These are phyloP conservation scores for Yamadazyma trypodendri DNA, from an alignment of 1,139 yeast species.

Conservation along the genomic window DNA sequence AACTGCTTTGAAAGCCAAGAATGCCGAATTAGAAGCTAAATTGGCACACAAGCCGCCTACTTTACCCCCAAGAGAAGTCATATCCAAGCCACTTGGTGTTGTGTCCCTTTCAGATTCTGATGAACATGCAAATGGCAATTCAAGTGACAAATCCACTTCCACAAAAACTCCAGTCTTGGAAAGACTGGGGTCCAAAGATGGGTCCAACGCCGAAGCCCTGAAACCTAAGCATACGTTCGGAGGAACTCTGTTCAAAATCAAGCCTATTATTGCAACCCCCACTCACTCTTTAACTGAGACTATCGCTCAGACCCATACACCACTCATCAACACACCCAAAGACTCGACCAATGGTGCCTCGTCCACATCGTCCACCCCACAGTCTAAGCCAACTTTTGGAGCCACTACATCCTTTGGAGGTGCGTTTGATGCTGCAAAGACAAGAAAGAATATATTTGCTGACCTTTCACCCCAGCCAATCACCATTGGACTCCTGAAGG, in stretches of 20 bases:
- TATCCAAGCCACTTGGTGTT: not conserved
- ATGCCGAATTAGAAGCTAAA: slow-evolving; percentile 5
- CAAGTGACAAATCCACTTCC: not conserved
- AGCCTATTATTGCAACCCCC: slow-evolving; percentile 22
- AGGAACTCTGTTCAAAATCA: slow-evolving; percentile 26
- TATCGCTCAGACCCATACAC: not conserved
- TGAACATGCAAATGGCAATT: not conserved
- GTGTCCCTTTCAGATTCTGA: not conserved
- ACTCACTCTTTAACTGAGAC: slow-evolving; percentile 13
- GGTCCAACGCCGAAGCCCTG: slow-evolving; percentile 3
- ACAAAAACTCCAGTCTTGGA: slow-evolving; percentile 8
- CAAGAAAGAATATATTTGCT: slow-evolving; percentile 39
- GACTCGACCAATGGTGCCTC: slow-evolving; percentile 8
- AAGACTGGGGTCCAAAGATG: slow-evolving; percentile 2
- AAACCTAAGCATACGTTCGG: slow-evolving; percentile 28
- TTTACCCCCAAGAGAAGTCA: slow-evolving; percentile 15
- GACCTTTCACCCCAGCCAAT: slow-evolving; percentile 9
- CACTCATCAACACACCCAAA: slow-evolving; percentile 13
- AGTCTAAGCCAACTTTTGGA: slow-evolving; percentile 39
- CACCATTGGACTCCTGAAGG: too few relatives aligned
- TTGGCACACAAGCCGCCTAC: slow-evolving; percentile 12
- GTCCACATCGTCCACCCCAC: slow-evolving; percentile 1
- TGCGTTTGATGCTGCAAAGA: slow-evolving; percentile 23
- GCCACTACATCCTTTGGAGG: slow-evolving; percentile 60
- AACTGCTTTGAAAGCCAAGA: slow-evolving; percentile 16